Percentiles rank a stretch among this genome's conserved stretches.
Conservation (phyloP, 75 land plant genomes). For the Chamaecyparis obtusa region DNA sequence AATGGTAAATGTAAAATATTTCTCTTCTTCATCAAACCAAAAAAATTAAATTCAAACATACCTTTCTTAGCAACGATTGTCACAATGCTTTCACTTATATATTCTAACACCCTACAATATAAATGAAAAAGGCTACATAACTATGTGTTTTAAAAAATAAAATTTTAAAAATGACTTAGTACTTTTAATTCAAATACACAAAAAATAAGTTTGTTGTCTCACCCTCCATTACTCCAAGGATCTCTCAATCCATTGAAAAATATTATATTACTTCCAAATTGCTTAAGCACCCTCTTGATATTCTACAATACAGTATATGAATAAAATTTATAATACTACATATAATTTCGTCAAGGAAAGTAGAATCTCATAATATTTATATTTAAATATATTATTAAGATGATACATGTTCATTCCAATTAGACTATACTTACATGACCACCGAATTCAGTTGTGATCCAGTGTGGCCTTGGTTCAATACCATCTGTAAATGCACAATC, state of each 20-base stretch:
- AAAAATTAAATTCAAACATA: background rate
- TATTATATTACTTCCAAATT: constrained; percentile 15
- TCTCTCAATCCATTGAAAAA: constrained; percentile 21
- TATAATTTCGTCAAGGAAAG: background rate
- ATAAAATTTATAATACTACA: background rate
- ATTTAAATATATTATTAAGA: too few species aligned
- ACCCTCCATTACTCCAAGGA: constrained; percentile 23
- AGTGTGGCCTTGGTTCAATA: constrained; percentile 30
- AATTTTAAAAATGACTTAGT: too few species aligned
- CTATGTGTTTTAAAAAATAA: too few species aligned
- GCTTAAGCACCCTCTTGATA: constrained; percentile 7
- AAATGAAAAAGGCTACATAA: background rate
- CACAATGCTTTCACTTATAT: background rate
- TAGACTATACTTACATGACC: constrained; percentile 30
- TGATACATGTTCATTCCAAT: too few species aligned
- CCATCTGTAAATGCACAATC: constrained; percentile 17
- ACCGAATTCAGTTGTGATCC: constrained; percentile 39
- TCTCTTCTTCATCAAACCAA: background rate
- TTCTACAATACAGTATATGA: background rate
- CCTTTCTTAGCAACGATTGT: constrained; percentile 1
- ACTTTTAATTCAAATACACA: background rate
- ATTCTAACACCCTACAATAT: background rate
- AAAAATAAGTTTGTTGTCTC: background rate
- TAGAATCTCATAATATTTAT: too few species aligned
- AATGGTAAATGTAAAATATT: too few species aligned